Evolutionary conservation across 2,329 filamentous ascomycete species (phyloP).

Genomic region (Xylaria sp.): DNA sequence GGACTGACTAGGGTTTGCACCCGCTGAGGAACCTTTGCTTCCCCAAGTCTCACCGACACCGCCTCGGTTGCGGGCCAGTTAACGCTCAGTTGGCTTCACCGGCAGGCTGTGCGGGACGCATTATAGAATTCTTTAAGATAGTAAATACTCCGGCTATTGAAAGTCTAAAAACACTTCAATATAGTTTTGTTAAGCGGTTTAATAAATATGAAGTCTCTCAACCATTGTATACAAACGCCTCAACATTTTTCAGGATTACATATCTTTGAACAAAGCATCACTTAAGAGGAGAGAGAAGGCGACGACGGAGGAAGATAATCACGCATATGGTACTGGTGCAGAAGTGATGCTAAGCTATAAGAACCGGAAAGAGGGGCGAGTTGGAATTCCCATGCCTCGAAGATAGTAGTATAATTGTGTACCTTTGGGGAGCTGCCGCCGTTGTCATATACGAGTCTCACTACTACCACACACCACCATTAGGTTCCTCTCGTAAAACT

Average conservation of each 20-base stretch:
- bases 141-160: neutral
- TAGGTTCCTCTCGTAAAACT: too few relatives aligned
- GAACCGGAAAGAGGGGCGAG: neutral
- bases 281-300: neutral
- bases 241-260: neutral
- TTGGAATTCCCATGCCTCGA: neutral
- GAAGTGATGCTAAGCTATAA: neutral
- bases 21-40: slow-evolving; percentile 6
- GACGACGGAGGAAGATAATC: neutral
- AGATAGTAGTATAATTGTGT: neutral
- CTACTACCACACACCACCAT: too few relatives aligned
- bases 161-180: neutral
- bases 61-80: neutral
- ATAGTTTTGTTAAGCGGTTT: neutral
- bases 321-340: neutral
- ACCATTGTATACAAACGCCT: neutral
- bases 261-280: neutral
- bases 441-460: neutral
- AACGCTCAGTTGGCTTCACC: neutral
- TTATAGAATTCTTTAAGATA: neutral
- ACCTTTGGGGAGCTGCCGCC: neutral
- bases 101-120: too few relatives aligned
- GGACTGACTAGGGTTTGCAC: neutral
- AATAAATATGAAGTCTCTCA: neutral
- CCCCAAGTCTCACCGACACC: neutral